These are phyloP conservation scores for Pyrenula aspistea DNA, from an alignment of 495 filamentous ascomycete genomes.

Conservation along the genomic window DNA sequence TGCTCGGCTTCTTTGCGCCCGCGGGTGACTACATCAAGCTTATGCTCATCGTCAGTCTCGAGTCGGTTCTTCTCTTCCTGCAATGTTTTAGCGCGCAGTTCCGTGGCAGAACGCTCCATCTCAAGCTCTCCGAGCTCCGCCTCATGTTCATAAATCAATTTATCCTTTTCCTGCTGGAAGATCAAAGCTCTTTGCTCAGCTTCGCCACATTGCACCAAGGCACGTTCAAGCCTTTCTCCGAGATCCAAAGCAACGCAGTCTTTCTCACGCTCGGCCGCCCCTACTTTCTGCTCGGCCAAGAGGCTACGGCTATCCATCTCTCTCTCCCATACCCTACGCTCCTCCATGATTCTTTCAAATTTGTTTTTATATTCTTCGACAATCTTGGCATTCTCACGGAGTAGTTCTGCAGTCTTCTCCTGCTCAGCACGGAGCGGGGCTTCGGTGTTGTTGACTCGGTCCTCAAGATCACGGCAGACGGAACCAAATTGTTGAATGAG, in stretches of 20 bases:
- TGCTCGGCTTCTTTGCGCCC: not conserved
- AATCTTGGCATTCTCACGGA: slow-evolving; percentile 4
- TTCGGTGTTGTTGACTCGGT: slow-evolving; percentile 37
- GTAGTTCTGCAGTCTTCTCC: slow-evolving; percentile 26
- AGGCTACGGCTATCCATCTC: not conserved
- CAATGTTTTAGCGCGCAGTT: too few species aligned
- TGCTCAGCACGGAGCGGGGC: slow-evolving; percentile 31
- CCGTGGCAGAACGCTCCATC: too few species aligned
- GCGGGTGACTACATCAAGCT: not conserved
- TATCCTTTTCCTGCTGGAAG: too few species aligned
- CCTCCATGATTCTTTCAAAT: not conserved
- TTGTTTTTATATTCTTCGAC: not conserved
- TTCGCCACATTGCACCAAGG: too few species aligned
- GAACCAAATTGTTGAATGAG: slow-evolving; percentile 35
- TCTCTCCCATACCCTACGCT: not conserved
- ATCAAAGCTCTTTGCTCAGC: too few species aligned
- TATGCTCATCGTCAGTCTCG: not conserved
- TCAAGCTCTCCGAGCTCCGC: too few species aligned
- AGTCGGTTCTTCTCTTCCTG: too few species aligned
- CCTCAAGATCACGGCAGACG: slow-evolving; percentile 42
- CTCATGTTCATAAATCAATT: not conserved
- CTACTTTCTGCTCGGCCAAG: slow-evolving; percentile 14
- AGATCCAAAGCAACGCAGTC: too few species aligned
- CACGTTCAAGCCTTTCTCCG: too few species aligned
- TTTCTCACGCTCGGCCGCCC: slow-evolving; percentile 16